Base-by-base conservation (phyloP, 768 basidiomycete genomes). In the Rhizopogon rudus region DNA sequence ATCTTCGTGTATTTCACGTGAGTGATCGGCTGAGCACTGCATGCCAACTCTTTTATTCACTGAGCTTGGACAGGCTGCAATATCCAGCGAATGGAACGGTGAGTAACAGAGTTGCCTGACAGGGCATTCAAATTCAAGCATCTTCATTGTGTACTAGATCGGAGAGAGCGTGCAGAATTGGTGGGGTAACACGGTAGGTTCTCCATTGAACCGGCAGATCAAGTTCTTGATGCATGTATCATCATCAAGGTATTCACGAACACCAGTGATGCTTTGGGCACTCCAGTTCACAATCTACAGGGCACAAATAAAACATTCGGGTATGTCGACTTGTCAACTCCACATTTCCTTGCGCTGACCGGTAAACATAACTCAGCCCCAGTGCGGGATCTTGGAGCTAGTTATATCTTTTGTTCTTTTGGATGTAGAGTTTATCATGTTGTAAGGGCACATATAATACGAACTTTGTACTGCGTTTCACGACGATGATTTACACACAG, bases 1-100 rank as follows among this genome's bases (percentile, higher is more conserved):
- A 73, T 90, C 35, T 66, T 87, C 13, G 81, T 91, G 40, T 91
- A 81, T 67, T 91, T 91, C 67, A 75, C 75, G 85, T 85, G 52
- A 40, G 82, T 73, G 12, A 7, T n/a, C 14, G n/a, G 37, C 25
- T 54, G n/a, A 25, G 14, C 20, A 3, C 9, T n/a, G n/a, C 25
- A 25, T 25, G 25, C 1, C 4, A 25, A 25, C 25, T 25, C 4
- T 4, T 25, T 29, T 10, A 6, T 33, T 52, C 16, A 52, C 25
- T 5, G 28, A 52, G 17, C 31, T 12, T 54, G 25, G 4, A 17
- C 13, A 67, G 69, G 25, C 57, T 71, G 2, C 67, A 71, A 54
- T 71, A 64, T 31, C 67, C 69, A 6, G 33, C 3, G 1, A 51
- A 51, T 40, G 67, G 65, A 42, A 55, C 35, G 59, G 69, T 69